Evolutionary conservation across 2,329 filamentous ascomycete genomes (phyloP).

Genomic region (Sclerotinia spermophila): DNA sequence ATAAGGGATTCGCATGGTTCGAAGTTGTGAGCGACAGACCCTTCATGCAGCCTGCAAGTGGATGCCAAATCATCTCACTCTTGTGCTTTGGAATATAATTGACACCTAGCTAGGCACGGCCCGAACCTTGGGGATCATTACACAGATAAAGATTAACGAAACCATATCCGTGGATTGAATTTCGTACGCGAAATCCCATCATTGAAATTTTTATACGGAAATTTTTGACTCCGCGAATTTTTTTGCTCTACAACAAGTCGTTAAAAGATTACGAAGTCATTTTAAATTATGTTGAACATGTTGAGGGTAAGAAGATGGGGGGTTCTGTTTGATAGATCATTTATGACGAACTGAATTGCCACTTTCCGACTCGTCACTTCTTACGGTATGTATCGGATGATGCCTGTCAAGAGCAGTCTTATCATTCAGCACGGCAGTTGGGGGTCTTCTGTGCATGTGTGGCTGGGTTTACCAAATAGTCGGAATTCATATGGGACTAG

Average conservation of each 20-base stretch:
- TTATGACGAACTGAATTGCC: not conserved
- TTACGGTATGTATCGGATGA: not conserved
- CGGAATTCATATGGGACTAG: not conserved
- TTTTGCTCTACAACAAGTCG: not conserved
- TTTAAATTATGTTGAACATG: not conserved
- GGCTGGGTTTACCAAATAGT: not conserved
- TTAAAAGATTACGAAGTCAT: not conserved
- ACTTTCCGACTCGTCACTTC: not conserved
- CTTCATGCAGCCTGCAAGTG: conserved; percentile 14
- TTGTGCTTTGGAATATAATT: not conserved
- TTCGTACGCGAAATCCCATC: not conserved
- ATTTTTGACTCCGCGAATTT: not conserved
- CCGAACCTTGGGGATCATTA: not conserved
- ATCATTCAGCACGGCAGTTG: not conserved
- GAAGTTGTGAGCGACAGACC: conserved; percentile 9
- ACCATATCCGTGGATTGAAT: not conserved
- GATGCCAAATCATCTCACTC: not conserved
- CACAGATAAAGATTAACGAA: not conserved
- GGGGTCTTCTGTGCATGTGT: not conserved
- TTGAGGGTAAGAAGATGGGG: not conserved
- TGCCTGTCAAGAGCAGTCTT: not conserved
- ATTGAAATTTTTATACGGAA: not conserved
- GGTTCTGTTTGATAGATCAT: not conserved
- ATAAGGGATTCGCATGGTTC: not conserved
- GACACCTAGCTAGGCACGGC: not conserved